Evolutionary conservation across 257 asterid genomes (phyloP), one percentile per base, ranked within the genome.

Genomic region (Solanum bukasovii): DNA sequence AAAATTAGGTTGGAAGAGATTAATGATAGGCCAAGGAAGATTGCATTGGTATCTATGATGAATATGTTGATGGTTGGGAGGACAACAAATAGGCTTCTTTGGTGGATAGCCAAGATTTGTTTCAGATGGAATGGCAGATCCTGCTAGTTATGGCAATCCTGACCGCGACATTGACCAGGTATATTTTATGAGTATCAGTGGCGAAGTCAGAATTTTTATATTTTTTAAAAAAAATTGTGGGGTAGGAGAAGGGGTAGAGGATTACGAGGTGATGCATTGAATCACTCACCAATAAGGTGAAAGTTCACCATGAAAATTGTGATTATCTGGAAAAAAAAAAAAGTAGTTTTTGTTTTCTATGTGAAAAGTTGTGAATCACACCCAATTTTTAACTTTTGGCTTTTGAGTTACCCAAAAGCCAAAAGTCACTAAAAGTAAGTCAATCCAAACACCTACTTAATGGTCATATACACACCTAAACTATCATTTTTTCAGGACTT

Each of bases 71-170:
- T 93, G 94, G 91, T 92, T 92, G 92, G 91, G 89, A 90, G 78
- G 79, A 33, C 44, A 72, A 72, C 10, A 71, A 87, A 71, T 88
- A 89, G 92, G 93, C 90, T 92, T 88, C 67, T 88, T 86, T 34
- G 93, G 92, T 88, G 94, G 92, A 89, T 88, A 87, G 90, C 96
- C 92, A 86, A 88, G 88, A 92, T 91, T 94, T 89, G 93, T 94
- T 94, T 93, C 97, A 96, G 96, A 96, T 95, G 98, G 99, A 96
- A 97, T 97, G 99, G 99, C 98, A 96, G 98, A 96, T 96, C 98
- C 92, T 93, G 93, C 92, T 95, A 94, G 96, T 90, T 93, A 91
- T 94, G 96, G 91, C 92, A 92, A 90, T 91, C 91, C 93, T 90
- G 95, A 93, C 89, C 96, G 98, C 42, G 97, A 96, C 90, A 90